Evolutionary conservation across 192 early-diverging fungal species (phyloP).

Genomic region (Gonapodya prolifera): DNA sequence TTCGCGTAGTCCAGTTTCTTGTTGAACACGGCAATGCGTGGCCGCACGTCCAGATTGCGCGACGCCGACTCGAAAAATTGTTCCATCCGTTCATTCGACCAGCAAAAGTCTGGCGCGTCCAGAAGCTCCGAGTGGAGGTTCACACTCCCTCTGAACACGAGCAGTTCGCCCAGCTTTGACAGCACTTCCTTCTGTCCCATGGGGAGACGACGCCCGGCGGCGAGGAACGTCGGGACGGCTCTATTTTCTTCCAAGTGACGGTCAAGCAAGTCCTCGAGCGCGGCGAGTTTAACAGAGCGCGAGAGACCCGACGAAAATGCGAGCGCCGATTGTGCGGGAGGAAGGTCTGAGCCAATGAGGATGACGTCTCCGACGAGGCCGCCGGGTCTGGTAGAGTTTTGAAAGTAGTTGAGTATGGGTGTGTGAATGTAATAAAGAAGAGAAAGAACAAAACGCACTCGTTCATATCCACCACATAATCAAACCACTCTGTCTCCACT

Average conservation of each 20-base stretch:
- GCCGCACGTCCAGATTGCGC: constrained; percentile 38
- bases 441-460: constrained; percentile 23
- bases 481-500: constrained; percentile 36
- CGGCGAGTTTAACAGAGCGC: constrained; percentile 36
- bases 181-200: constrained; percentile 29
- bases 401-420: constrained; percentile 2
- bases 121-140: constrained; percentile 46
- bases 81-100: constrained; percentile 35
- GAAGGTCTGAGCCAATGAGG: constrained; percentile 29
- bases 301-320: constrained; percentile 46
- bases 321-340: constrained; percentile 28
- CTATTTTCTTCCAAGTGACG: constrained; percentile 27
- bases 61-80: constrained; percentile 28
- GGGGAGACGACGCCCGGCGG: constrained; percentile 28
- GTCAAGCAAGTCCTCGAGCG: constrained; percentile 38
- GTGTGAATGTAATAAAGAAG: constrained; percentile 5
- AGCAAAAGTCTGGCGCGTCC: constrained; percentile 49
- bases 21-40: constrained; percentile 42
- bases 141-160: constrained; percentile 30
- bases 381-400: constrained; percentile 15
- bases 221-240: constrained; percentile 30
- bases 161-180: constrained; percentile 34
- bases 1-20: constrained; percentile 58
- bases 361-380: constrained; percentile 33
- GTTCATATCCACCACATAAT: constrained; percentile 24